phyloP scores from a whole-genome alignment of 305 asterid species.

The Fraxinus floribunda region DNA sequence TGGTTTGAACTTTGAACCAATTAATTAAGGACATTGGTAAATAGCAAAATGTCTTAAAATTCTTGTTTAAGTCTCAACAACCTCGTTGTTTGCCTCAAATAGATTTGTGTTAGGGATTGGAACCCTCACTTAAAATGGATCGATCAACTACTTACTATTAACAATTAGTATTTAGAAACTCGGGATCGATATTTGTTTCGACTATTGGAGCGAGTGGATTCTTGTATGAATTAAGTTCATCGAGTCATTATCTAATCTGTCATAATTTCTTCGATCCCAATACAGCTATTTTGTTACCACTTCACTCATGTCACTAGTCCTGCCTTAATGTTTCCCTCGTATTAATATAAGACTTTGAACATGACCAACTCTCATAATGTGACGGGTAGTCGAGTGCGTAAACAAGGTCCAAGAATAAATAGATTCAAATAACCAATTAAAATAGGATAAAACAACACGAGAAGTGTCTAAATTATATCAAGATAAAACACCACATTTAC shows the following conservation, averaged over 20 bases:
- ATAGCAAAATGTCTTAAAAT: conserved; percentile 13
- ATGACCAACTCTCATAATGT: not conserved
- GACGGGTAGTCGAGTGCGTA: not conserved
- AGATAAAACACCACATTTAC: conserved; percentile 12
- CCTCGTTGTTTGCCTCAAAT: conserved; percentile 9
- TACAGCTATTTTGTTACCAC: not conserved
- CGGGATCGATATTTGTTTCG: not conserved
- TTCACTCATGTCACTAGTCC: not conserved
- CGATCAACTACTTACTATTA: not conserved
- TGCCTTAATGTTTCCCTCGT: not conserved
- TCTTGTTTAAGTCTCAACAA: conserved; percentile 41
- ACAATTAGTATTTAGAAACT: not conserved
- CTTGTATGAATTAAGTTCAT: not conserved
- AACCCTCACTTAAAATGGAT: not conserved
- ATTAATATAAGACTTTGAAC: not conserved
- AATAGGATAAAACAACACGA: not conserved
- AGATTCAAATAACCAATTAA: not conserved
- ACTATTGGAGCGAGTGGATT: not conserved
- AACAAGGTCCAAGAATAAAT: not conserved
- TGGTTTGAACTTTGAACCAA: not conserved
- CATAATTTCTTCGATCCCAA: not conserved
- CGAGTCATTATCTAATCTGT: not conserved
- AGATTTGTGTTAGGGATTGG: not conserved
- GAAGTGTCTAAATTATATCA: not conserved
- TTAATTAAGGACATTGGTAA: conserved; percentile 21